Conservation (phyloP, 2,329 filamentous ascomycete species). For the Rutstroemia sp. region DNA sequence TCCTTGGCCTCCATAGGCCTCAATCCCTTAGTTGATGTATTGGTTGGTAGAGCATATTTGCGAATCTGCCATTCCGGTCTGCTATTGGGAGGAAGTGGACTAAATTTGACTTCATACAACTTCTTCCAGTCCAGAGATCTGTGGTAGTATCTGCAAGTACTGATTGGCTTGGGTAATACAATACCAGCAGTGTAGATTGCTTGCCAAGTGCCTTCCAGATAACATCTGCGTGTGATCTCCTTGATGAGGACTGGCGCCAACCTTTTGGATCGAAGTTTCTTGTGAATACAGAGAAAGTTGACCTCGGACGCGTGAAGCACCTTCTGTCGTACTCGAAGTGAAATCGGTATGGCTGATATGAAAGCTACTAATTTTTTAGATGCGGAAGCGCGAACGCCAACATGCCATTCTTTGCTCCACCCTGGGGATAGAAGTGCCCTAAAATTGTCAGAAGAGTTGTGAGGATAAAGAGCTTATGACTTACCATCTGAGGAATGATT, state of each 20-base stretch:
- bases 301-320: conserved; percentile 78
- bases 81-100: conserved; percentile 73
- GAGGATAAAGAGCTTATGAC: conserved; percentile 20
- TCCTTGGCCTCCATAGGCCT: conserved; percentile 76
- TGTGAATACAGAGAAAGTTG: conserved; percentile 97
- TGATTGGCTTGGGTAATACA: conserved; percentile 83
- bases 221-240: conserved; percentile 90
- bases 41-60: conserved; percentile 75
- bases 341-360: conserved; percentile 87
- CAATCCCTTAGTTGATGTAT: conserved; percentile 66
- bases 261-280: conserved; percentile 90
- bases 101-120: conserved; percentile 90
- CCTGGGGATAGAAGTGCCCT: conserved; percentile 93
- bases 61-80: conserved; percentile 80
- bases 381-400: conserved; percentile 78
- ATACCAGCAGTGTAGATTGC: conserved; percentile 93
- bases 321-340: conserved; percentile 71
- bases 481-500: conserved; percentile 81
- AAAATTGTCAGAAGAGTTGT: conserved; percentile 17
- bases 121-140: conserved; percentile 93
- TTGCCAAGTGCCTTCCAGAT: conserved; percentile 81
- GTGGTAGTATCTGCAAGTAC: conserved; percentile 93
- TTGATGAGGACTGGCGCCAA: conserved; percentile 93
- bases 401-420: conserved; percentile 91
- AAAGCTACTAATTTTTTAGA: conserved; percentile 88